Base-by-base conservation (phyloP, 305 asterid genomes). In the Fraxinus nigra region DNA sequence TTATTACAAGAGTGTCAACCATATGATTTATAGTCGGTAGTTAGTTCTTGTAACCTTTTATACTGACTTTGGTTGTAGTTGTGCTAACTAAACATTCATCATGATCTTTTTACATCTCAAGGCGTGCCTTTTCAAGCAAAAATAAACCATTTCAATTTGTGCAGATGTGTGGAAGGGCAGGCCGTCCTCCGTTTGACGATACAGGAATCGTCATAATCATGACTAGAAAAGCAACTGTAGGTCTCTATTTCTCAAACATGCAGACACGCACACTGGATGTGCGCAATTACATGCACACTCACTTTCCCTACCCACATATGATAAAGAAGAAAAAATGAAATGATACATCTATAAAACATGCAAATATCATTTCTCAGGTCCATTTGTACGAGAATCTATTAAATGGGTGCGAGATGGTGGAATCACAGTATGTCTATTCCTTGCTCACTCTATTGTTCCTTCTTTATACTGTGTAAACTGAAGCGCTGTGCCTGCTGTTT, bases 141-240 rank as follows among this genome's bases (percentile, higher is more conserved):
- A 79, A 79, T 79, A 51, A 82, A 75, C 75, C 33, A 80, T 79
- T 65, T 86, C 43, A 82, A 81, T 79, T 81, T 84, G 35, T 88
- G 89, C 94, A 95, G 99, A 96, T 96, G 99, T 90, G 94, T 82
- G 99, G 98, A 86, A 92, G 99, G 88, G 99, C 99, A 77, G 99
- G 98, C 70, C 98, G 99, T 81, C 99, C 97, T 74, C 99, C 98
- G 33, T 96, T 94, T 89, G 99, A 96, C 85, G 97, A 96, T 88
- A 91, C 98, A 6, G 98, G 99, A 82, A 90, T 88, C 85, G 98
- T 92, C 90, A 89, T 96, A 86, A 96, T 96, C 85, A 96, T 96
- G 99, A 96, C 99, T 86, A 92, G 99, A 88, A 93, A 79, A 88
- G 99, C 91, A 91, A 94, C 99, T 43, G 99, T 96, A 90, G 85